phyloP scores from a whole-genome alignment of 495 filamentous ascomycete genomes.

The Thozetella sp. region DNA sequence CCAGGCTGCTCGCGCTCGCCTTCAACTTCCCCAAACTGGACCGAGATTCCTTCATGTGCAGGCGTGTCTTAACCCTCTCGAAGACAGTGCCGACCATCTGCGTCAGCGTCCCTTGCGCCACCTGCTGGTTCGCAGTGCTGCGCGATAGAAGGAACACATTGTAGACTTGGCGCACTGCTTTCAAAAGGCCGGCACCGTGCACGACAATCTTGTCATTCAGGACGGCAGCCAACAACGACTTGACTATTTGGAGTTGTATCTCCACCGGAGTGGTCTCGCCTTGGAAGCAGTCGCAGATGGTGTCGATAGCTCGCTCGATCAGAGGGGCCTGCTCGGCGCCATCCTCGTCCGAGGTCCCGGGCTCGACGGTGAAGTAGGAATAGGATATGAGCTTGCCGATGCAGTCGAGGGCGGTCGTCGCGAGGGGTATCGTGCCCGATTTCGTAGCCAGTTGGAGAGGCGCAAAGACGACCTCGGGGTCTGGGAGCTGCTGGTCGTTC shows the following conservation, averaged over 20 bases:
- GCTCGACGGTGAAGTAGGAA: slow-evolving; percentile 92
- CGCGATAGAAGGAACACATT: slow-evolving; percentile 97
- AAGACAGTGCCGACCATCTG: slow-evolving; percentile 99
- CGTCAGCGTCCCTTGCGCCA: slow-evolving; percentile 93
- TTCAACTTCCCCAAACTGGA: slow-evolving; percentile 51
- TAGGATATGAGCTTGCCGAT: slow-evolving; percentile 99
- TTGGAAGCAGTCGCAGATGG: slow-evolving; percentile 98
- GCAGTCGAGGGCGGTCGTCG: slow-evolving; percentile 91
- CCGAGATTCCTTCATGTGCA: slow-evolving; percentile 82
- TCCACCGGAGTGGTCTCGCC: slow-evolving; percentile 89
- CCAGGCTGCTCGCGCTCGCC: slow-evolving; percentile 44
- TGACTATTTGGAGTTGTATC: slow-evolving; percentile 96
- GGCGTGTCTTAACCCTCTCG: slow-evolving; percentile 84
- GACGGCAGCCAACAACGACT: slow-evolving; percentile 92
- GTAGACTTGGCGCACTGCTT: slow-evolving; percentile 98
- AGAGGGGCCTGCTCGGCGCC: slow-evolving; percentile 57
- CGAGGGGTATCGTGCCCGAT: slow-evolving; percentile 76
- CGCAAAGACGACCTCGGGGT: slow-evolving; percentile 89
- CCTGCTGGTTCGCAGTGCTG: slow-evolving; percentile 89
- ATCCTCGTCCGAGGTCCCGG: slow-evolving; percentile 51
- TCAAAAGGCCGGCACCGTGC: slow-evolving; percentile 93
- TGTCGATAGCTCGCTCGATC: slow-evolving; percentile 97
- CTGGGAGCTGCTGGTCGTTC: slow-evolving; percentile 67
- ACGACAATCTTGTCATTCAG: slow-evolving; percentile 98
- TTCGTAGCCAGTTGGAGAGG: slow-evolving; percentile 88